Base-by-base conservation (phyloP, 306 rosid species). In the Echinosophora koreensis region DNA sequence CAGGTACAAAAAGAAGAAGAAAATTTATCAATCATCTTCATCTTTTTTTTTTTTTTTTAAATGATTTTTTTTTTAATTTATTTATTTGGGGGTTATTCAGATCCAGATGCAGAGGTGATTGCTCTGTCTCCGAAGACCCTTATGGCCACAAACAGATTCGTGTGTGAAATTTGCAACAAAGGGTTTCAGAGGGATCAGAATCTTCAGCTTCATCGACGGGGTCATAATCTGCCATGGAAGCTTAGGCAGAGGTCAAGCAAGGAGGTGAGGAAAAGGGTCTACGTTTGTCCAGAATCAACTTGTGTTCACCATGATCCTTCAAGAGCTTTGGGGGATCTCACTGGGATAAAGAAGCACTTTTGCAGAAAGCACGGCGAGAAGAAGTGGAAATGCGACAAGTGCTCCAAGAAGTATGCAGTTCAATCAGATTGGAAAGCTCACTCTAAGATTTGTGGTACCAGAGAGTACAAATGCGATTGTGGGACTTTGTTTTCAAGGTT, bases 381-480 rank as follows among this genome's bases (percentile, higher is more conserved):
- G 88, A 91, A 91, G 81, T 91, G 97, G 97, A 91, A 91, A 82
- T 91, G 97, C 60, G 97, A 89, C 6, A 87, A 91, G 85, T 91
- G 97, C 61, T 84, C 88, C 6, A 91, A 91, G 87, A 91, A 91
- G 47, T 91, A 91, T 74, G 97, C 97, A 2, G 97, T 91, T 56
- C 97, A 91, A 79, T 91, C 97, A 5, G 97, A 91, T 84, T 91
- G 97, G 92, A 91, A 91, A 69, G 97, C 97, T 60, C 97, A 91
- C 82, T 89, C 88, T 27, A 91, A 91, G 80, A 87, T 91, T 57
- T 91, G 97, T 67, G 97, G 97, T 17, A 87, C 97, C 35, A 79
- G 89, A 54, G 97, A 91, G 85, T 91, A 91, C 69, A 91, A 87
- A 76, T 91, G 97, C 83, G 97, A 91, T 78, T 91, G 97, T 66